These are phyloP conservation scores for Fusarium sp. DNA, from an alignment of 2,329 filamentous ascomycete species.

Conservation along the genomic window DNA sequence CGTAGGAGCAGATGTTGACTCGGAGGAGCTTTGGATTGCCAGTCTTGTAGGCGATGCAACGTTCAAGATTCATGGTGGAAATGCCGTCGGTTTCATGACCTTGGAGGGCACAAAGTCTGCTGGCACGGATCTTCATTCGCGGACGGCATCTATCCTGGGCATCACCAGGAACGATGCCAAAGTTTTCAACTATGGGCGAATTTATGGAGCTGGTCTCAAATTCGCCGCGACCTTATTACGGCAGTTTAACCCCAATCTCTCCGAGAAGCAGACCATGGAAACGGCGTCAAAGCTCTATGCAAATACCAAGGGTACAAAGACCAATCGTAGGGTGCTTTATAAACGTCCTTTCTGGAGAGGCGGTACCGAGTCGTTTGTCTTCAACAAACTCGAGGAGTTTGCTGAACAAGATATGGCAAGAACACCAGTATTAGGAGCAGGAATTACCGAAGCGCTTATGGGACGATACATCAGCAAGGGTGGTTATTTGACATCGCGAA, in stretches of 20 bases:
- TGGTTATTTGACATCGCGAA: conserved; percentile 92
- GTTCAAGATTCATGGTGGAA: conserved; percentile 94
- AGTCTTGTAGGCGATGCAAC: conserved; percentile 94
- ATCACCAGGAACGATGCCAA: conserved; percentile 97
- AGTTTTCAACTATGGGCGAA: conserved; percentile 98
- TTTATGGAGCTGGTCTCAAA: conserved; percentile 96
- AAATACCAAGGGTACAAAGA: conserved; percentile 91
- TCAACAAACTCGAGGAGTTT: conserved; percentile 98
- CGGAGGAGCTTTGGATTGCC: conserved; percentile 97
- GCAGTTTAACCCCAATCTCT: conserved; percentile 90
- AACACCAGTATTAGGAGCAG: conserved; percentile 92
- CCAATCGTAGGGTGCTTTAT: conserved; percentile 75
- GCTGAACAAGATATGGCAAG: conserved; percentile 91
- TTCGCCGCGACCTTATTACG: conserved; percentile 90
- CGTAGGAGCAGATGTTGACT: conserved; percentile 97
- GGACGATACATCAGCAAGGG: conserved; percentile 86
- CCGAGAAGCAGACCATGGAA: conserved; percentile 79
- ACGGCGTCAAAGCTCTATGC: conserved; percentile 85
- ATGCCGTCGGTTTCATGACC: conserved; percentile 99
- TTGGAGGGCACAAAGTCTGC: conserved; percentile 94
- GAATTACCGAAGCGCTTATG: conserved; percentile 96
- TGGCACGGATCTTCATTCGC: conserved; percentile 93
- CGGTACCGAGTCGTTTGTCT: conserved; percentile 96
- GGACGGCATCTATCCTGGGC: conserved; percentile 89
- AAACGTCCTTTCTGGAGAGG: conserved; percentile 91